Evolutionary conservation across 2,329 filamentous ascomycete genomes (phyloP), one percentile per base, ranked within the genome.

Genomic region (Fusarium pininemorale): DNA sequence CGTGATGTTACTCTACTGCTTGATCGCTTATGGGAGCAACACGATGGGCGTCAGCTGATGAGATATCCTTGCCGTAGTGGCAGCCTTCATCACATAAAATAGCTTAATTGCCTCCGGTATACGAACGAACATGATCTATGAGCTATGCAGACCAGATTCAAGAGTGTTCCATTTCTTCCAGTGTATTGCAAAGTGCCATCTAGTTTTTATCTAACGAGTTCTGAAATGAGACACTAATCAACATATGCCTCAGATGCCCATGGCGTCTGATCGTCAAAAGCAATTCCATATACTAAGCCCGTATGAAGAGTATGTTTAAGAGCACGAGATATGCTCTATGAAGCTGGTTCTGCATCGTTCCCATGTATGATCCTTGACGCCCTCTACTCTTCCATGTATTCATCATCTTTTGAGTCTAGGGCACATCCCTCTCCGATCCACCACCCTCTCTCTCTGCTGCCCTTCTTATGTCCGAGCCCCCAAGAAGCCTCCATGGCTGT

Each of bases 11-110:
- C 53, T 53, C 62, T 68, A 69, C 62, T 71, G 55, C 28, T 53
- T 63, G 60, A 74, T 71, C 26, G 42, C 51, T 44, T 53, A 37
- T 24, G 30, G 38, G 37, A 50, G 58, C 44, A 63, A 58, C 45
- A 71, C 44, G 35, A 73, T 64, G 59, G 47, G 59, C 39, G 30
- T 51, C 35, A 53, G 42, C 54, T 61, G 55, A 76, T 70, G 57
- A 76, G 73, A 77, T 77, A 71, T 66, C 73, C 70, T 61, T 73
- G 62, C 69, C 55, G 39, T 47, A 53, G 37, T 62, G 53, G 66
- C 45, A 70, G 62, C 65, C 37, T 73, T 67, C 66, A 57, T 72
- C 51, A 57, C 48, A 67, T 32, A 38, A 62, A 55, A 44, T 66
- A 64, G 47, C 58, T 50, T 53, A 55, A 56, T 62, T 61, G 26